These are phyloP conservation scores for Trichoderma harzianum DNA, from an alignment of 2,329 filamentous ascomycete species.

Conservation along the genomic window DNA sequence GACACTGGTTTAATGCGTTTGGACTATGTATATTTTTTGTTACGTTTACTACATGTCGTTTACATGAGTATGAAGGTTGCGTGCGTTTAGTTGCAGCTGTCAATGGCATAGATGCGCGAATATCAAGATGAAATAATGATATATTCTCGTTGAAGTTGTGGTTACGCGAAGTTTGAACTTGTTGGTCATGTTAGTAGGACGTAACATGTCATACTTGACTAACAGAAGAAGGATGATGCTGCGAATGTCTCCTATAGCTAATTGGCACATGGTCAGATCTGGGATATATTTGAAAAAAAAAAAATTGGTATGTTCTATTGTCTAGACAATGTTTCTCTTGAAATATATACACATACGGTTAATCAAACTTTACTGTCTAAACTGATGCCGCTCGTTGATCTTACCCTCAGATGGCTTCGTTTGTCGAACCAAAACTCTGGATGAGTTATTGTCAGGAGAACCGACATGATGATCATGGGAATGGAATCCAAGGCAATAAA, in stretches of 20 bases:
- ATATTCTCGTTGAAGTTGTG: background rate
- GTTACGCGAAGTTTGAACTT: background rate
- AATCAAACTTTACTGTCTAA: background rate
- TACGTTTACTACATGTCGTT: conserved; percentile 2
- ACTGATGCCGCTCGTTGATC: background rate
- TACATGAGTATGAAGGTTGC: conserved; percentile 2
- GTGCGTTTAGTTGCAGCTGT: background rate
- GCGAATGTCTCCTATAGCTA: background rate
- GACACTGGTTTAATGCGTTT: conserved; percentile 14
- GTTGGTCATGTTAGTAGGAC: background rate
- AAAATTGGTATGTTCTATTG: background rate
- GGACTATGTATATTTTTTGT: conserved; percentile 8
- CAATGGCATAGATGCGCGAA: conserved; percentile 6
- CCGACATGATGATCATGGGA: conserved; percentile 4
- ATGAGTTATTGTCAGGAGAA: background rate
- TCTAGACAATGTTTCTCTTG: background rate
- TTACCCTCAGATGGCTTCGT: background rate
- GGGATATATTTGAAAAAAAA: background rate
- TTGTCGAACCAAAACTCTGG: conserved; percentile 10
- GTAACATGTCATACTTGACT: background rate
- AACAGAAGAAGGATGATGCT: background rate
- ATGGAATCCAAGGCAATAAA: conserved; percentile 3
- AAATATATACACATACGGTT: background rate
- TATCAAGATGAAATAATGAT: background rate
- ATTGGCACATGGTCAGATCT: background rate